phyloP scores from a whole-genome alignment of 75 land plant species.

The Isoetes taiwanensis region DNA sequence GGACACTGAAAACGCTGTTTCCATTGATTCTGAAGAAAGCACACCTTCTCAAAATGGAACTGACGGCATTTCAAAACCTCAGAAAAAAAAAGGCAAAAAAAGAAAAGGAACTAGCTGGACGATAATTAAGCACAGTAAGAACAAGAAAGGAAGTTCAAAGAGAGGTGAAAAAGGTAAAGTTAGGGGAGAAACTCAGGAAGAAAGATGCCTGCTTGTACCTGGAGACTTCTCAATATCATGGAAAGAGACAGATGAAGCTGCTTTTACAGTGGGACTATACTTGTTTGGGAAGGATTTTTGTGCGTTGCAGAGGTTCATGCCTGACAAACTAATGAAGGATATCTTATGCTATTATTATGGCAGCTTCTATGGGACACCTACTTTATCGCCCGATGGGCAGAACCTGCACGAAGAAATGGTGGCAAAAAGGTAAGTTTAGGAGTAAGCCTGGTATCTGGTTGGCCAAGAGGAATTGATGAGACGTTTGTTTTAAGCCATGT shows the following conservation, averaged over 20 bases:
- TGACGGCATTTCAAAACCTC: too few species aligned
- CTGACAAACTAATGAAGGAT: conserved; percentile 37
- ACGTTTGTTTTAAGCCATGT: conserved; percentile 39
- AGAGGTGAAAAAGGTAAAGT: too few species aligned
- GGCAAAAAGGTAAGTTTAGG: conserved; percentile 37
- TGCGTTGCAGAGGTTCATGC: conserved; percentile 32
- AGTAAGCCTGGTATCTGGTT: conserved; percentile 38
- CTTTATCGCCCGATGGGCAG: conserved; percentile 46
- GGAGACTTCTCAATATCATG: conserved; percentile 21
- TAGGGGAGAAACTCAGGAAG: too few species aligned
- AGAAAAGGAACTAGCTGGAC: too few species aligned
- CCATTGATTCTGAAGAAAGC: too few species aligned
- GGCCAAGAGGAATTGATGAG: conserved; percentile 48
- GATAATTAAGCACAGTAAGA: too few species aligned
- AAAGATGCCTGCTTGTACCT: conserved; percentile 29
- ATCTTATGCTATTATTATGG: conserved; percentile 53
- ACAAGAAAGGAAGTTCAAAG: too few species aligned
- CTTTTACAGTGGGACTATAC: conserved; percentile 58
- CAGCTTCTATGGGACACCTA: conserved; percentile 31
- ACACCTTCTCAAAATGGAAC: too few species aligned
- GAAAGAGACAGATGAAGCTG: conserved; percentile 30
- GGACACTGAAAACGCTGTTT: too few species aligned
- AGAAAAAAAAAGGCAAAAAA: too few species aligned
- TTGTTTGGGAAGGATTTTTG: conserved; percentile 52
- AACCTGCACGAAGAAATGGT: conserved; percentile 29